These are phyloP conservation scores for Curvularia hawaiiensis DNA, from an alignment of 2,329 filamentous ascomycete genomes.

Conservation along the genomic window DNA sequence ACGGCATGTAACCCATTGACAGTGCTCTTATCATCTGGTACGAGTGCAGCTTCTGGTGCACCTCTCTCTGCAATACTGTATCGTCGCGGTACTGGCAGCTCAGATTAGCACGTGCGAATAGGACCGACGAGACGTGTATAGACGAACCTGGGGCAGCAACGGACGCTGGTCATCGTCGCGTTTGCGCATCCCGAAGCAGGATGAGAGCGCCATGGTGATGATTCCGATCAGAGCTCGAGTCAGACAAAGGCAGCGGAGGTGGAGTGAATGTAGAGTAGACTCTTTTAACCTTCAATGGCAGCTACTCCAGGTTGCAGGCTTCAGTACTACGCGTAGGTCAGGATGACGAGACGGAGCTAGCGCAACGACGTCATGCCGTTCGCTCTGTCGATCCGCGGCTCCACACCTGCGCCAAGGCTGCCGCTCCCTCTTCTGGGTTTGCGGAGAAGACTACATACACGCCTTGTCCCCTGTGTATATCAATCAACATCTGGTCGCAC, in stretches of 20 bases:
- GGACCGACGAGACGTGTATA: neutral
- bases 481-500: neutral
- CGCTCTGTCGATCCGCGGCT: slow-evolving; percentile 12
- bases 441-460: neutral
- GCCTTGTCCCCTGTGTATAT: slow-evolving; percentile 1
- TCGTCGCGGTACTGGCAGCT: slow-evolving; percentile 70
- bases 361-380: slow-evolving; percentile 15
- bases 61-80: slow-evolving; percentile 68
- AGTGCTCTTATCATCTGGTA: slow-evolving; percentile 91
- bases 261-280: neutral
- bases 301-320: slow-evolving; percentile 8
- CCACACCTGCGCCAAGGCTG: slow-evolving; percentile 13
- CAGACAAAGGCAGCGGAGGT: slow-evolving; percentile 6
- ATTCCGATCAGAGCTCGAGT: neutral
- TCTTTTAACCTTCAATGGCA: slow-evolving; percentile 6
- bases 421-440: neutral
- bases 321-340: slow-evolving; percentile 11
- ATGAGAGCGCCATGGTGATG: slow-evolving; percentile 55
- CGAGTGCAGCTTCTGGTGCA: slow-evolving; percentile 88
- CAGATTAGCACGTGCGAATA: slow-evolving; percentile 1
- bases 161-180: slow-evolving; percentile 69
- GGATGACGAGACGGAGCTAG: slow-evolving; percentile 16
- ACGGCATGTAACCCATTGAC: slow-evolving; percentile 86
- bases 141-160: slow-evolving; percentile 68
- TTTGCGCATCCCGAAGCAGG: slow-evolving; percentile 67